Conservation (phyloP, 139 green algal species). For the Chlamydomonas incerta region DNA sequence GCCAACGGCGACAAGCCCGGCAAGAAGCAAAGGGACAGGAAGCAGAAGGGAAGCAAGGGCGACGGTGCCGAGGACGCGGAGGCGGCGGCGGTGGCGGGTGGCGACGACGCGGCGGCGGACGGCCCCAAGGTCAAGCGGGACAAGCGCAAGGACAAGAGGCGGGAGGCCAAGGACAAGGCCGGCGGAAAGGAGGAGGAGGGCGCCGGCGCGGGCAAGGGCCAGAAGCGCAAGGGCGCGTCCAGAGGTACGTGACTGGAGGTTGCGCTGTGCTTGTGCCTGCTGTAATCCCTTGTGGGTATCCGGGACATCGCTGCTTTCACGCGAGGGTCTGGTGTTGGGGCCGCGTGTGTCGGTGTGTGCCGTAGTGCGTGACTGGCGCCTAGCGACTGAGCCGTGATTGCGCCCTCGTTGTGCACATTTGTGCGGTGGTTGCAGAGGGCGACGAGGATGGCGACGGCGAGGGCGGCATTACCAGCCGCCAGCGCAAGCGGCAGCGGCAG, state of each 20-base stretch:
- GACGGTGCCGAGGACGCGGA: not conserved
- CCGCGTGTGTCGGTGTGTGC: not conserved
- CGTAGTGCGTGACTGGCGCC: not conserved
- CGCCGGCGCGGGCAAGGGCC: not conserved
- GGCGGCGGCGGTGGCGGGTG: not conserved
- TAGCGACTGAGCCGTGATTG: not conserved
- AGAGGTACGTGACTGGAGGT: not conserved
- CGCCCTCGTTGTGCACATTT: too few species aligned
- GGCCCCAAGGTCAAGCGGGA: not conserved
- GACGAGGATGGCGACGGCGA: not conserved
- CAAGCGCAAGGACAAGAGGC: not conserved
- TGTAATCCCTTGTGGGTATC: too few species aligned
- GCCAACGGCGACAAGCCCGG: not conserved
- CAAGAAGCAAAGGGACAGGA: not conserved
- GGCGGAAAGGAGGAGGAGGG: not conserved
- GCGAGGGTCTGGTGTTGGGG: not conserved
- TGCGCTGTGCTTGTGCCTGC: too few species aligned
- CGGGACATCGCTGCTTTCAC: too few species aligned
- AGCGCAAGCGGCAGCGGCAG: constrained; percentile 28
- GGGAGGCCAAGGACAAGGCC: constrained; percentile 49
- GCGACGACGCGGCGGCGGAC: not conserved
- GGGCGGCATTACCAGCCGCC: constrained; percentile 22
- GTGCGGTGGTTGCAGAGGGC: not conserved
- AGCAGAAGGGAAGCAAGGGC: not conserved
- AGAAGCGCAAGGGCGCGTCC: not conserved